Conservation (phyloP, 108 stramenopile genomes). For the Fragilariopsis cylindrus region DNA sequence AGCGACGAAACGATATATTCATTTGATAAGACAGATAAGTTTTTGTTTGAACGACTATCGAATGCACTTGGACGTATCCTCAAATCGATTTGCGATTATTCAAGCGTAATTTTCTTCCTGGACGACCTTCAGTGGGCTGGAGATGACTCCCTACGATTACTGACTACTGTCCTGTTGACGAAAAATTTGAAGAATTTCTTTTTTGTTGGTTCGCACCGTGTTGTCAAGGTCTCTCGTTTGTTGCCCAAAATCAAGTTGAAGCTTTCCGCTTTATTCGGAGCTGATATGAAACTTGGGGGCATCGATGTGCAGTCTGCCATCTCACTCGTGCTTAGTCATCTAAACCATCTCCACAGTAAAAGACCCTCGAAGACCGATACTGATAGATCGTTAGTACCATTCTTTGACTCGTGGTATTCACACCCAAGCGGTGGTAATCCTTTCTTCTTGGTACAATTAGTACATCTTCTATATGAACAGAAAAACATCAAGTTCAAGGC, state of each 20-base stretch:
- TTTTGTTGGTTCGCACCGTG: conserved; percentile 17
- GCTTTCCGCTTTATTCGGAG: neutral
- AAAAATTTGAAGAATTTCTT: conserved; percentile 1
- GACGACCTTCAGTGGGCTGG: conserved; percentile 9
- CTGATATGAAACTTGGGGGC: conserved; percentile 18
- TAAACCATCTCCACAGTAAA: neutral
- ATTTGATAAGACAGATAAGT: conserved; percentile 8
- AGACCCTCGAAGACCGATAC: neutral
- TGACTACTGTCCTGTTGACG: neutral
- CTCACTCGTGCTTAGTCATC: neutral
- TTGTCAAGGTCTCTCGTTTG: conserved; percentile 11
- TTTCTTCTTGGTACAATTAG: conserved; percentile 2
- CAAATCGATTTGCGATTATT: neutral
- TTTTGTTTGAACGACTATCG: neutral
- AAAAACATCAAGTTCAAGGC: neutral
- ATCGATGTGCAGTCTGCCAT: neutral
- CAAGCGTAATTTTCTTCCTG: conserved; percentile 1
- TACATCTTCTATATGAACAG: conserved; percentile 11
- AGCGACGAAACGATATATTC: neutral
- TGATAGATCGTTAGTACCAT: neutral
- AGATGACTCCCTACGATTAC: conserved; percentile 12
- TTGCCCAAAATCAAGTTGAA: conserved; percentile 16
- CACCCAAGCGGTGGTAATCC: conserved; percentile 14
- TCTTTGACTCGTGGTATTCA: neutral
- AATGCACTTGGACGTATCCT: neutral